A percentile compares a stretch with the other conserved stretches of the same genome.
These are phyloP conservation scores for Mycena vulgaris DNA, from an alignment of 768 basidiomycete species.

Conservation along the genomic window DNA sequence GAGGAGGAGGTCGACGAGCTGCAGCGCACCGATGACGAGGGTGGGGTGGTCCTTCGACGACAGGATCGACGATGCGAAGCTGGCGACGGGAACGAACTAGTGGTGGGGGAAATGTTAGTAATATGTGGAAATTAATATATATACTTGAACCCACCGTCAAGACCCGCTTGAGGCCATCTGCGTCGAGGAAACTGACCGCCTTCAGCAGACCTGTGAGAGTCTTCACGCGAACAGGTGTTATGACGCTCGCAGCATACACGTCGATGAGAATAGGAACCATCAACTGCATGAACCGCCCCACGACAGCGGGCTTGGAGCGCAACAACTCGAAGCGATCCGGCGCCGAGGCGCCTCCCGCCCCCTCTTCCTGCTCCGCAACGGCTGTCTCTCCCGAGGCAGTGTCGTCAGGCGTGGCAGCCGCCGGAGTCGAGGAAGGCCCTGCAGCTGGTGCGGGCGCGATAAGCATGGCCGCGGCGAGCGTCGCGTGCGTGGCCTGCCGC, in stretches of 20 bases:
- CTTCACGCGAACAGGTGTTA: slow-evolving; percentile 88
- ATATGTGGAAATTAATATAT: slow-evolving; percentile 2
- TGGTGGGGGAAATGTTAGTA: slow-evolving; percentile 20
- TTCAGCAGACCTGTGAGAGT: slow-evolving; percentile 91
- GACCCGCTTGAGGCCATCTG: slow-evolving; percentile 81
- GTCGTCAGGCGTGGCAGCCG: slow-evolving; percentile 41
- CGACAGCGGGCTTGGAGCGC: slow-evolving; percentile 80
- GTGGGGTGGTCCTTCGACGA: slow-evolving; percentile 93
- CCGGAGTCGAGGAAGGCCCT: slow-evolving; percentile 40
- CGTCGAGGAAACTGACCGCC: slow-evolving; percentile 90
- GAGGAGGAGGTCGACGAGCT: slow-evolving; percentile 93
- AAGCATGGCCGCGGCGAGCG: slow-evolving; percentile 45
- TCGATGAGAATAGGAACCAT: slow-evolving; percentile 96
- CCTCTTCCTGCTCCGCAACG: slow-evolving; percentile 60
- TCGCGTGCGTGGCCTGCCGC: slow-evolving; percentile 65
- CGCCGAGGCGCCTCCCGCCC: slow-evolving; percentile 47
- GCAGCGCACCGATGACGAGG: slow-evolving; percentile 90
- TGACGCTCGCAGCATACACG: slow-evolving; percentile 99
- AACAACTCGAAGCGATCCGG: slow-evolving; percentile 83
- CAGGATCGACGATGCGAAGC: slow-evolving; percentile 94
- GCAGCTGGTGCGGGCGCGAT: slow-evolving; percentile 40
- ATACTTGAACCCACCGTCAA: slow-evolving; percentile 72
- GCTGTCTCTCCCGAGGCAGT: slow-evolving; percentile 44
- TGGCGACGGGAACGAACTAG: slow-evolving; percentile 94
- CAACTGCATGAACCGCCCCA: slow-evolving; percentile 88